These are phyloP conservation scores for Heterobasidion annosum DNA, from an alignment of 1,284 basidiomycete species.

Conservation along the genomic window DNA sequence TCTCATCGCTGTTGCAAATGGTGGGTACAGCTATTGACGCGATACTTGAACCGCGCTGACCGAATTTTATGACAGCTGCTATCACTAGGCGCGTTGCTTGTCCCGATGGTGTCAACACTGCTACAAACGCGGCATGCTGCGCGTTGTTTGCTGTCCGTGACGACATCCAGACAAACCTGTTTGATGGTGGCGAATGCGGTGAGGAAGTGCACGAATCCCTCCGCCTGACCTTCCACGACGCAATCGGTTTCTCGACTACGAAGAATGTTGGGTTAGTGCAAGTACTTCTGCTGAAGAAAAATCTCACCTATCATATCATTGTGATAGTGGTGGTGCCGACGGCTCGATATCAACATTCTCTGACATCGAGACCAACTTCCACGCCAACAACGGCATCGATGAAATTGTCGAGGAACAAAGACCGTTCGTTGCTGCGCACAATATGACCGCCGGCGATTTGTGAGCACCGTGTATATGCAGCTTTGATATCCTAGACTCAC, in stretches of 20 bases:
- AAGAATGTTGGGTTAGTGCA: not conserved
- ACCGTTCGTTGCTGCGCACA: conserved; percentile 17
- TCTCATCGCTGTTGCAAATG: conserved; percentile 5
- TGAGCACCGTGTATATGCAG: conserved; percentile 3
- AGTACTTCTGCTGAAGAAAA: not conserved
- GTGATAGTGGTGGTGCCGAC: conserved; percentile 17
- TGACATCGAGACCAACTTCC: conserved; percentile 15
- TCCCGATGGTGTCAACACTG: conserved; percentile 21
- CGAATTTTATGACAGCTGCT: conserved; percentile 10
- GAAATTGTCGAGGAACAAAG: conserved; percentile 17
- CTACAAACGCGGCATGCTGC: conserved; percentile 26
- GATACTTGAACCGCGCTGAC: no score
- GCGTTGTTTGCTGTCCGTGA: conserved; percentile 23
- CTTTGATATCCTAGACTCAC: not conserved
- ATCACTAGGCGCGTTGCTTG: conserved; percentile 21
- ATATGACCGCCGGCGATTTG: conserved; percentile 21
- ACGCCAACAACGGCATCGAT: conserved; percentile 20
- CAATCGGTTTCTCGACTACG: conserved; percentile 24
- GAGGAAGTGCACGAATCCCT: conserved; percentile 32
- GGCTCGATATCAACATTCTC: conserved; percentile 20
- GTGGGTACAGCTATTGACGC: not conserved
- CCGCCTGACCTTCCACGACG: conserved; percentile 33
- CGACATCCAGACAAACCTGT: conserved; percentile 26
- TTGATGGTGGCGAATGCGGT: conserved; percentile 26
- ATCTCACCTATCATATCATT: not conserved